Evolutionary conservation across 495 filamentous ascomycete species (phyloP).

Genomic region (Hypomontagnella submonticulosa): DNA sequence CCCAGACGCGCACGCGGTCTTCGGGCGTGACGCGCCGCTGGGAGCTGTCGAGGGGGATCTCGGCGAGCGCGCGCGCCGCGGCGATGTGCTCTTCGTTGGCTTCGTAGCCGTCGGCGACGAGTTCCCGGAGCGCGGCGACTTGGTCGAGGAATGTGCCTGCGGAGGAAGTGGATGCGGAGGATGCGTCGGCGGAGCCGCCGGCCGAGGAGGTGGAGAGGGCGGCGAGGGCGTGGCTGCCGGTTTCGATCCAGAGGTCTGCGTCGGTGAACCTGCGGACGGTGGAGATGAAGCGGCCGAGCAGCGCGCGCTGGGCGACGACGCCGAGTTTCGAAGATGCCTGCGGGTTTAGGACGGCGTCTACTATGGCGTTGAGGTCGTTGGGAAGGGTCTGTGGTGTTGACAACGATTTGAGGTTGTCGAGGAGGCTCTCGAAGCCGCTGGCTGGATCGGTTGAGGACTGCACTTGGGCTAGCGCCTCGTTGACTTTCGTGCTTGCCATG

Average conservation of each 20-base stretch:
- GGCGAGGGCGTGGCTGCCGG: constrained; percentile 74
- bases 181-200: constrained; percentile 51
- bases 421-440: constrained; percentile 72
- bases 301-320: constrained; percentile 76
- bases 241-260: constrained; percentile 71
- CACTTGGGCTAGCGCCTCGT: constrained; percentile 66
- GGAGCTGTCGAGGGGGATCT: constrained; percentile 86
- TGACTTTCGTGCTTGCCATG: constrained; percentile 48
- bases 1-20: constrained; percentile 83
- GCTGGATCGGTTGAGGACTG: constrained; percentile 64
- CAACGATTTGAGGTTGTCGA: constrained; percentile 68
- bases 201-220: constrained; percentile 65
- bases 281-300: constrained; percentile 74
- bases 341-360: constrained; percentile 70
- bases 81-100: constrained; percentile 79
- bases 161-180: constrained; percentile 44
- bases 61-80: constrained; percentile 80
- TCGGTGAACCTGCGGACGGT: constrained; percentile 66
- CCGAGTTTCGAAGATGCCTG: constrained; percentile 66
- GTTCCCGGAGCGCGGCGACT: constrained; percentile 80
- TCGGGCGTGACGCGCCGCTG: constrained; percentile 83
- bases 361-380: constrained; percentile 74
- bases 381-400: constrained; percentile 65
- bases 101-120: constrained; percentile 86
- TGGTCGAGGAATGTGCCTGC: constrained; percentile 78